phyloP scores from a whole-genome alignment of 805 yeast genomes.

The Cyberlindnera saturnus region DNA sequence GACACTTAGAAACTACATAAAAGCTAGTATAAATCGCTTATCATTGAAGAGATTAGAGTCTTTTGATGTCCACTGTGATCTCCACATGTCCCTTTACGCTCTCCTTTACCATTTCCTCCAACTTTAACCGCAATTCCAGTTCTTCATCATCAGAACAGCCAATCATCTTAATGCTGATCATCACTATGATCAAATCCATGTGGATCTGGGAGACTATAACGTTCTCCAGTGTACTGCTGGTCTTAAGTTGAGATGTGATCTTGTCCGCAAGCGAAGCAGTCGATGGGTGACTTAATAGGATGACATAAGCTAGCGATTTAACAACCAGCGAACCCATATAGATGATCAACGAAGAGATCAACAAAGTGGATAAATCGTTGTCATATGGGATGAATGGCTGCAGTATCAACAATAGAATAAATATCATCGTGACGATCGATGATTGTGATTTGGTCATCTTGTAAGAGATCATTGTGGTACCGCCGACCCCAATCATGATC shows the following conservation, averaged over 20 bases:
- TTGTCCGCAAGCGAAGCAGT: slow-evolving; percentile 33
- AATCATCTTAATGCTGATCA: slow-evolving; percentile 48
- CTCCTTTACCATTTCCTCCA: slow-evolving; percentile 33
- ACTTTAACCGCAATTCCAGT: slow-evolving; percentile 44
- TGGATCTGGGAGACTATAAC: slow-evolving; percentile 57
- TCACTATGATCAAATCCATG: slow-evolving; percentile 51
- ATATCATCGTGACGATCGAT: slow-evolving; percentile 36
- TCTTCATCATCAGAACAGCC: slow-evolving; percentile 77
- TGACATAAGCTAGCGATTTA: slow-evolving; percentile 42
- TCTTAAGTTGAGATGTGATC: slow-evolving; percentile 35
- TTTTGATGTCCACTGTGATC: slow-evolving; percentile 38
- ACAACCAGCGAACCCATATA: slow-evolving; percentile 49
- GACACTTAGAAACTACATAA: no score
- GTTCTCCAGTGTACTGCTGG: slow-evolving; percentile 33
- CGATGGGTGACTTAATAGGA: slow-evolving; percentile 48
- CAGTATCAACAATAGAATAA: slow-evolving; percentile 33
- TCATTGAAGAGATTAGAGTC: slow-evolving; percentile 16
- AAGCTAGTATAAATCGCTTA: no score
- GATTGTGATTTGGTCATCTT: slow-evolving; percentile 6
- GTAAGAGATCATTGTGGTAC: slow-evolving; percentile 30
- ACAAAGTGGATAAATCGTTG: slow-evolving; percentile 40
- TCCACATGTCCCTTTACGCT: slow-evolving; percentile 27
- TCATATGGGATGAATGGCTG: slow-evolving; percentile 29
- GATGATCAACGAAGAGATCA: slow-evolving; percentile 39
- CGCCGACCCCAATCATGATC: slow-evolving; percentile 20